Evolutionary conservation across 306 rosid species (phyloP).

Genomic region (Glycine tomentella): DNA sequence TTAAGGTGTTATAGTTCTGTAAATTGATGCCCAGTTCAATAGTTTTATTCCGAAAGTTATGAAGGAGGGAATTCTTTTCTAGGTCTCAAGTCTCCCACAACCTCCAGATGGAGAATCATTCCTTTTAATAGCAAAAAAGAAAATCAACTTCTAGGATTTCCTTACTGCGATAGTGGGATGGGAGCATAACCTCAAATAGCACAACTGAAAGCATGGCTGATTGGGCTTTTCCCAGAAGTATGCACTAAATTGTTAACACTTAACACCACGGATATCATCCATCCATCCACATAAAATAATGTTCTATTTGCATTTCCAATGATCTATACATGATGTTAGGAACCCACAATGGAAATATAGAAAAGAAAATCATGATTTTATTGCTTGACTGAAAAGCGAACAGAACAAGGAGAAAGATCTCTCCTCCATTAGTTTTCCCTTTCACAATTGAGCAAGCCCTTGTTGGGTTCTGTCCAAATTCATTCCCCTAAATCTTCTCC

Average conservation of each 20-base stretch:
- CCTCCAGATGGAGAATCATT: neutral
- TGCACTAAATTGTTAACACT: neutral
- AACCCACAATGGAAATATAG: neutral
- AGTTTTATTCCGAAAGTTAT: neutral
- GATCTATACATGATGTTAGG: constrained; percentile 10
- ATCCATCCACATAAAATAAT: neutral
- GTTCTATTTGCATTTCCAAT: neutral
- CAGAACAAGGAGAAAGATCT: constrained; percentile 7
- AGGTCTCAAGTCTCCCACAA: neutral
- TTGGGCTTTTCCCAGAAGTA: neutral
- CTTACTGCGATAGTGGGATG: neutral
- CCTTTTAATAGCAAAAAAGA: neutral
- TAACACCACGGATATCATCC: neutral
- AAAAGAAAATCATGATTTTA: neutral
- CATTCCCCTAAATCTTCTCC: neutral
- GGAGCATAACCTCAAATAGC: constrained; percentile 13
- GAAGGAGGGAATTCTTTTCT: neutral
- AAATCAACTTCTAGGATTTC: constrained; percentile 13
- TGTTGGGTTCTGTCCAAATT: neutral
- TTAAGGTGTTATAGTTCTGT: neutral
- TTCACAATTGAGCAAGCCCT: neutral
- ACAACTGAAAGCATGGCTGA: constrained; percentile 22
- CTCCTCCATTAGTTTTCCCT: neutral
- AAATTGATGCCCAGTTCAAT: neutral
- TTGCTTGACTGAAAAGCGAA: neutral